Percentiles rank a stretch among this genome's conserved stretches.
Conservation (phyloP, 208 protist genomes). For the Wallacemonas sp. region DNA sequence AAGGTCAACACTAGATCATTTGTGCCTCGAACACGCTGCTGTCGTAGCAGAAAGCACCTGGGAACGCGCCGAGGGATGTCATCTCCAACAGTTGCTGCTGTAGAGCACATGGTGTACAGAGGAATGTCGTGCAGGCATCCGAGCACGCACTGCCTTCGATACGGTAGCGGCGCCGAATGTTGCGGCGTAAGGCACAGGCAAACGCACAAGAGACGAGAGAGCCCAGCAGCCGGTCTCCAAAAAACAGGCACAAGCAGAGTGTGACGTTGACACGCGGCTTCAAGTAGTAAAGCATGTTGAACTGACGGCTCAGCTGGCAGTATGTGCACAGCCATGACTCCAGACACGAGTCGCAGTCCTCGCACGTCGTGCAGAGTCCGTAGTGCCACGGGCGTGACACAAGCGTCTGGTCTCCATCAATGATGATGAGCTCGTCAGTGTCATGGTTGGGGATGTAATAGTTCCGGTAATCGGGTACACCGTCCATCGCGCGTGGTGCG, state of each 20-base stretch:
- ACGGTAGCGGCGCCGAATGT: slow-evolving; percentile 17
- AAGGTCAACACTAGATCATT: slow-evolving; percentile 1
- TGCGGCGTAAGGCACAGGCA: slow-evolving; percentile 10
- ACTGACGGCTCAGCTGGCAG: slow-evolving; percentile 46
- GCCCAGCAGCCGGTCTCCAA: background rate
- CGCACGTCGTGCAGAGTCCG: slow-evolving; percentile 28
- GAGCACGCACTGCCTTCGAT: slow-evolving; percentile 15
- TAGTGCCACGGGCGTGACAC: slow-evolving; percentile 29
- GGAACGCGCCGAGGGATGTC: slow-evolving; percentile 48
- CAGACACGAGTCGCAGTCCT: slow-evolving; percentile 29
- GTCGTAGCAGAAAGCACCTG: slow-evolving; percentile 49
- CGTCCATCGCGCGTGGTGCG: too few relatives aligned
- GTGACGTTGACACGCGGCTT: background rate
- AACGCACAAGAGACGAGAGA: background rate
- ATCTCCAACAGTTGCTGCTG: slow-evolving; percentile 69
- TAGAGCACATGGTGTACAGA: slow-evolving; percentile 32
- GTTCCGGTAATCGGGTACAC: slow-evolving; percentile 5
- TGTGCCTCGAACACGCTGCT: slow-evolving; percentile 7
- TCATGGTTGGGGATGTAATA: background rate
- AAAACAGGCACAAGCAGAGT: background rate
- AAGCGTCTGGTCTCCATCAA: background rate
- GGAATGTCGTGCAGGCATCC: slow-evolving; percentile 26
- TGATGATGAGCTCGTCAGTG: slow-evolving; percentile 4
- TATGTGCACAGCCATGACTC: slow-evolving; percentile 33
- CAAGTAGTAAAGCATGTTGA: slow-evolving; percentile 31